A percentile compares a stretch with the other conserved stretches of the same genome.
Evolutionary conservation across 208 protist genomes (phyloP).

Genomic region (Leishmania turanica): DNA sequence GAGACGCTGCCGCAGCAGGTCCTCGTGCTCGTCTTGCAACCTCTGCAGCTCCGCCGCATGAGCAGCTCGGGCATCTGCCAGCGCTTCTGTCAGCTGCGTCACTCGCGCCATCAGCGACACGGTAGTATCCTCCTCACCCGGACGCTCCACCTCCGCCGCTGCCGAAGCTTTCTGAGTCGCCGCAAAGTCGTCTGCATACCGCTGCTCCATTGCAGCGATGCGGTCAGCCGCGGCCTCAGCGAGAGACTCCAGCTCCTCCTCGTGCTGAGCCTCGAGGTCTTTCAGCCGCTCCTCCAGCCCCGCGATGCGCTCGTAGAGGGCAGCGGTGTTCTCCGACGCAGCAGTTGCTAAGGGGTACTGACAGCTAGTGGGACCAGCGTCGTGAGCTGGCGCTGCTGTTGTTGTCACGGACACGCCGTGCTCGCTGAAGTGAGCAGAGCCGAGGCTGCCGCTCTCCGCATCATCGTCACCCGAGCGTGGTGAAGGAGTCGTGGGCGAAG

Average conservation of each 20-base stretch:
- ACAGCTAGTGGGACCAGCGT: neutral
- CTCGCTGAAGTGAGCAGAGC: neutral
- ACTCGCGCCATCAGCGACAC: slow-evolving; percentile 6
- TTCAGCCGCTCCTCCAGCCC: slow-evolving; percentile 33
- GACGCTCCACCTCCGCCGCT: neutral
- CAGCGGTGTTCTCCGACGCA: neutral
- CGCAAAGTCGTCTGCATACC: slow-evolving; percentile 19
- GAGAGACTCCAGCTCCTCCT: slow-evolving; percentile 60
- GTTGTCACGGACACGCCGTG: slow-evolving; percentile 3
- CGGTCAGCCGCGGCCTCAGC: slow-evolving; percentile 50
- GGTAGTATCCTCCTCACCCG: slow-evolving; percentile 1
- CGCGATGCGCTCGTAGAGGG: slow-evolving; percentile 20
- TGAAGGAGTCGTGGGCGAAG: neutral
- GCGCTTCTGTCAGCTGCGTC: slow-evolving; percentile 4
- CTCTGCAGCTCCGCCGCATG: slow-evolving; percentile 8
- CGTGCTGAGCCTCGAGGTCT: slow-evolving; percentile 31
- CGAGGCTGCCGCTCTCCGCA: neutral
- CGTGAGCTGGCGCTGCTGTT: slow-evolving; percentile 3
- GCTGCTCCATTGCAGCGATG: slow-evolving; percentile 57
- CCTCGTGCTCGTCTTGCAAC: slow-evolving; percentile 13
- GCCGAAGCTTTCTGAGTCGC: neutral
- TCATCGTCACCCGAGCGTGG: neutral
- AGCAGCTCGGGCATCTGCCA: slow-evolving; percentile 8
- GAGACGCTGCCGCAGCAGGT: slow-evolving; percentile 21
- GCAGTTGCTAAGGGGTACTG: neutral